Base-by-base conservation (phyloP, 257 asterid species). In the Paulownia fortunei region DNA sequence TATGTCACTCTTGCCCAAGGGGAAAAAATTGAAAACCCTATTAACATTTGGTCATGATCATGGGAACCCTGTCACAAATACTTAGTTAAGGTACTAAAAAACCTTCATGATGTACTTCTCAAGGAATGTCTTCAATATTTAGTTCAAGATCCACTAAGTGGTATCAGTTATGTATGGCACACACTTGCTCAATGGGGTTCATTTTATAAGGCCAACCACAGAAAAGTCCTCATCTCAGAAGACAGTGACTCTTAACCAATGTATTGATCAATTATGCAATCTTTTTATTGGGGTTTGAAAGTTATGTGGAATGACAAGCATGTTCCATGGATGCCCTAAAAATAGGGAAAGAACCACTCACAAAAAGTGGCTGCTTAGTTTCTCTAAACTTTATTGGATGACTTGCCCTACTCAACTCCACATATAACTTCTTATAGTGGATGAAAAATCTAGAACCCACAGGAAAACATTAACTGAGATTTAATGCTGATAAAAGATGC, bases 251-350 rank as follows among this genome's bases (percentile, higher is more conserved):
- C 37, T n/a, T n/a, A n/a, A n/a, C n/a, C n/a, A n/a, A n/a, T n/a
- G n/a, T n/a, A n/a, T n/a, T n/a, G 4, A 30, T 30, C 36, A 30
- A 30, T 30, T 62, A 15, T 30, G 41, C 18, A 9, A 18, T 55
- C 36, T 30, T 30, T 30, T 30, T 30, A 30, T 30, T 30, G 36
- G 36, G 36, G 3, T 30, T 1, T 15, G 23, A 10, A 2, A 24
- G 34, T 56, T 23, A 41, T 9, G 12, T 11, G 42, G 47, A 69
- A 69, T 41, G 27, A 44, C 79, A 24, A 51, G 70, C 83, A 81
- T 68, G 76, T 73, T 74, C 81, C 34, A 55, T 16, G 76, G 83
- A 62, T 26, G 81, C 73, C 81, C 83, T 77, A 56, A 32, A 39
- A 76, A 64, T 12, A 65, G 30, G 80, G 76, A 56, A 79, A 46